Conservation (phyloP, 257 asterid genomes). For the Rehmannia glutinosa region DNA sequence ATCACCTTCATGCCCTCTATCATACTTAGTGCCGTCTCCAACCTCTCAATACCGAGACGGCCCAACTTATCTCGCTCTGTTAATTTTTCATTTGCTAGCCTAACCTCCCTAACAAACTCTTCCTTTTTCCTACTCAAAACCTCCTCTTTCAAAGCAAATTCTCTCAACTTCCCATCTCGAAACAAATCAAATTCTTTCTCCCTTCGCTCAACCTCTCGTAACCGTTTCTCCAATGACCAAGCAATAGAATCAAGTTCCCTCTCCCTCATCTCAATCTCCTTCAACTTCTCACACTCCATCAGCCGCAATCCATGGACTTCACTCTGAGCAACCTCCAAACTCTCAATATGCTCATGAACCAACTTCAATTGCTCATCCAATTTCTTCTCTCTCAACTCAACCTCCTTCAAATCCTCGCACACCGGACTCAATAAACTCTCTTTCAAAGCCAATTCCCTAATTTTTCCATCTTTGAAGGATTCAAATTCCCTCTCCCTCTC, state of each 20-base stretch:
- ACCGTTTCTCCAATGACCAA: neutral
- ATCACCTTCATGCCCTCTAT: constrained; percentile 9
- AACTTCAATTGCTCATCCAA: constrained; percentile 27
- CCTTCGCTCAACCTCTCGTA: constrained; percentile 24
- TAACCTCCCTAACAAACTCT: constrained; percentile 14
- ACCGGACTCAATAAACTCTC: neutral
- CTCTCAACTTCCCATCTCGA: constrained; percentile 9
- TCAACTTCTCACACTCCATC: constrained; percentile 20
- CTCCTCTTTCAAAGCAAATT: constrained; percentile 25
- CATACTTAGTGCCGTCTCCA: constrained; percentile 6
- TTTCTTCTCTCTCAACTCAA: constrained; percentile 22
- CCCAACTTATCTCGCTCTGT: constrained; percentile 16
- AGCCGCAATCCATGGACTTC: constrained; percentile 8
- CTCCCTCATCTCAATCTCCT: constrained; percentile 28
- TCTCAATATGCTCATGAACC: constrained; percentile 25
- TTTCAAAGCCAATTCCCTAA: neutral
- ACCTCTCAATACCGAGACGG: constrained; percentile 11
- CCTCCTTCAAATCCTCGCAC: neutral
- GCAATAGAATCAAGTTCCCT: neutral
- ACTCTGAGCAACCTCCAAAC: constrained; percentile 18
- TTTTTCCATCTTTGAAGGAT: neutral
- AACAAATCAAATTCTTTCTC: constrained; percentile 18
- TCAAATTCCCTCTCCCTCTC: constrained; percentile 18
- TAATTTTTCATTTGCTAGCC: constrained; percentile 10
- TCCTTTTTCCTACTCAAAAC: constrained; percentile 9